Evolutionary conservation across 1,284 basidiomycete species (phyloP), one percentile per base, ranked within the genome.

Genomic region (Neolentinus lepideus): DNA sequence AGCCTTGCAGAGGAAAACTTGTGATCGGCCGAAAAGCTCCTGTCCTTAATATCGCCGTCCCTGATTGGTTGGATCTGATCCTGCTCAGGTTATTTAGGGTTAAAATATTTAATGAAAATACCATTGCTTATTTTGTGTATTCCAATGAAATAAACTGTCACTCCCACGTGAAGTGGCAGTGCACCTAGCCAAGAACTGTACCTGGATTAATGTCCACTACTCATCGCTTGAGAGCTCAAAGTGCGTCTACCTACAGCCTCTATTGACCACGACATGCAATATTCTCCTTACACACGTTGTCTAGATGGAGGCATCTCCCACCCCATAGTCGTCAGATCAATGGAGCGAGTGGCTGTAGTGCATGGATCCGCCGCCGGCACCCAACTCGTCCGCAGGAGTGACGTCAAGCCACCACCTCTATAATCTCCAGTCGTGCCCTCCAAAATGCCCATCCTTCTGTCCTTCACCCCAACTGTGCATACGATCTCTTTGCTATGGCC

Each of bases 401-500:
- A 43, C 38, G 38, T 43, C 38, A 43, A 43, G 3, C 8, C 38
- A 43, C 38, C 38, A 16, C 8, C 38, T 43, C 16, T 43, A 43
- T 43, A 43, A 43, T 16, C 38, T 43, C 38, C 8, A 43, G 38
- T 16, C 6, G n/a, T 43, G 38, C 16, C 38, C 16, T 21, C 12
- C 16, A 35, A 16, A 9, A 35, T 16, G 33, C 33, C 9, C 16
- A 35, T 16, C 9, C 33, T 35, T 16, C 33, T 16, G 33, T 35
- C 33, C 33, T 9, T 16, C 16, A 35, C 9, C 9, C 43, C 43
- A 19, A 6, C 43, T 25, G 43, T 25, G 16, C 43, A 46, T 46
- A 6, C 43, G 19, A 21, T 16, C 25, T 21, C 22, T 25, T n/a
- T 25, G 47, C 47, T 25, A 64, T 63, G 59, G 38, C 52, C 51